Conservation (phyloP, 2,329 filamentous ascomycete genomes). For the Cladosporium colombiae region DNA sequence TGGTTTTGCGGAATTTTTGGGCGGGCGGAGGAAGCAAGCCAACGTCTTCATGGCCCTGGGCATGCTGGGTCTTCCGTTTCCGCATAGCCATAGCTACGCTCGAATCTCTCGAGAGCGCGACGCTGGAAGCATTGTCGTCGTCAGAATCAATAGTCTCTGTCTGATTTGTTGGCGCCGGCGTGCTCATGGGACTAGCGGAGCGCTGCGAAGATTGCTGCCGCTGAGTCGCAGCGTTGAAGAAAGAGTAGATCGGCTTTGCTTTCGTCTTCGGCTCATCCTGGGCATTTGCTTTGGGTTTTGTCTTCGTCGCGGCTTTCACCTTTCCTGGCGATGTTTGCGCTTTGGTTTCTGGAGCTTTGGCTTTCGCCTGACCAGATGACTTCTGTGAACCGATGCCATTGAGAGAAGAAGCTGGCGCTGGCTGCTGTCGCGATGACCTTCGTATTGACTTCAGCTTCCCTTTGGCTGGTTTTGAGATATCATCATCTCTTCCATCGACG, state of each 20-base stretch:
- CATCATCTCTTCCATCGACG: slow-evolving; percentile 20
- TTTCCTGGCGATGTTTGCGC: slow-evolving; percentile 26
- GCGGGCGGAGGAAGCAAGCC: slow-evolving; percentile 30
- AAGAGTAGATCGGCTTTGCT: slow-evolving; percentile 49
- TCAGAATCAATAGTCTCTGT: slow-evolving; percentile 37
- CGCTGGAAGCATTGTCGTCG: slow-evolving; percentile 28
- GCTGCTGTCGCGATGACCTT: slow-evolving; percentile 25
- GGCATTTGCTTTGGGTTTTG: slow-evolving; percentile 34
- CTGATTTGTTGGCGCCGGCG: slow-evolving; percentile 31
- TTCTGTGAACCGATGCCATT: slow-evolving; percentile 15
- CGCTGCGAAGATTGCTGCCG: slow-evolving; percentile 40
- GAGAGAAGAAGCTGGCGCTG: slow-evolving; percentile 15
- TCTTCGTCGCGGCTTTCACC: slow-evolving; percentile 19
- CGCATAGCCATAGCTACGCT: slow-evolving; percentile 36
- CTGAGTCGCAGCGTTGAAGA: slow-evolving; percentile 50
- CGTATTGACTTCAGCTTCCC: slow-evolving; percentile 29
- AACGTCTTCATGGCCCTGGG: slow-evolving; percentile 21
- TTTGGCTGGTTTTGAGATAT: slow-evolving; percentile 23
- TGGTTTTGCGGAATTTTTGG: slow-evolving; percentile 49
- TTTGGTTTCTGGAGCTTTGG: slow-evolving; percentile 18
- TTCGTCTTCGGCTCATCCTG: slow-evolving; percentile 41
- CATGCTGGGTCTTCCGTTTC: slow-evolving; percentile 35
- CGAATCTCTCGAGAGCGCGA: slow-evolving; percentile 35
- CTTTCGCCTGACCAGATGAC: slow-evolving; percentile 21
- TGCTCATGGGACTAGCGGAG: slow-evolving; percentile 44